Base-by-base conservation (phyloP, 139 green algal genomes). In the Chlorella sorokiniana region DNA sequence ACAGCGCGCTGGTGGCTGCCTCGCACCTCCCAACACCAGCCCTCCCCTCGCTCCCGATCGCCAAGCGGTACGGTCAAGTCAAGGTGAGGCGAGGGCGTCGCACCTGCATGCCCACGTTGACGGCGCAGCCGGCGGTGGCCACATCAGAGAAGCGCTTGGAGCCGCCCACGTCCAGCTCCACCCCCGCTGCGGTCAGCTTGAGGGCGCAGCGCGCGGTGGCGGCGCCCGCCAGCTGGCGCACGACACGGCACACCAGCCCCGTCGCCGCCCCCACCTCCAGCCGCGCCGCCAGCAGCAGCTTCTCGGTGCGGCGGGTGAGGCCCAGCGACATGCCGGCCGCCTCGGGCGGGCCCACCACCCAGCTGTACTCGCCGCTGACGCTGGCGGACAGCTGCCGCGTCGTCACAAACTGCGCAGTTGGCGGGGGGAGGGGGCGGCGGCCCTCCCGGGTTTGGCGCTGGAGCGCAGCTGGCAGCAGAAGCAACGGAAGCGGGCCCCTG, bases 101-200 rank as follows among this genome's bases (percentile, higher is more conserved):
- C 62, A 87, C 84, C 69, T 84, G 70, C 45, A 86, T 16, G 29
- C 85, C 85, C 2, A 83, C 75, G 4, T 23, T 45, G 18, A 90
- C 63, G 51, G 38, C 38, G 42, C 74, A n/a, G 22, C 88, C 88
- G 33, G 63, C 70, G 1, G 79, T 80, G 4, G 68, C 64, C 6
- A 80, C 72, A 18, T 90, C 82, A 0, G 79, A 83, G 0, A 90
- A 27, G 25, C 76, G 75, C n/a, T 69, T 70, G 11, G 9, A 81
- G 44, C 45, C 83, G 25, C 88, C 88, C 22, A 90, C 27, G 27
- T 91, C 88, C 71, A 88, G 20, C 51, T 91, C 85, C 14, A 87
- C 20, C 5, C 85, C 85, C 3, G 33, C 68, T 3, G 84, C 68
- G 33, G 72, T 74, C 33, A 90, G 42, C 41, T 79, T 82, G 4